Percentiles rank a stretch among this genome's conserved stretches.
Evolutionary conservation across 805 yeast species (phyloP).

Genomic region (Hanseniaspora nectarophila): DNA sequence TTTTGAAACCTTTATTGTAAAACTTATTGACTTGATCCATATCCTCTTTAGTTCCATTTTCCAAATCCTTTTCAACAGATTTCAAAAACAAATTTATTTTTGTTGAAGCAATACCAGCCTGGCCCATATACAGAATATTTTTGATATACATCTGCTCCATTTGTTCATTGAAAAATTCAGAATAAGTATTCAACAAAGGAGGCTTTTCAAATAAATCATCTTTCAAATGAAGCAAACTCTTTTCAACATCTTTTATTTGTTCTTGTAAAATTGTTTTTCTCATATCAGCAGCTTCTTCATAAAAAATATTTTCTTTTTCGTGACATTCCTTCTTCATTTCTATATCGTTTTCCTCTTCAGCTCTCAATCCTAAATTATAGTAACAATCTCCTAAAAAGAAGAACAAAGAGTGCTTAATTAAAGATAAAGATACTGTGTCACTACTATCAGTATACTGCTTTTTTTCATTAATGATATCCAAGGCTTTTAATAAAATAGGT

Average conservation of each 20-base stretch:
- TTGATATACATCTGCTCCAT: slow-evolving; percentile 16
- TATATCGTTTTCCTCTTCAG: slow-evolving; percentile 14
- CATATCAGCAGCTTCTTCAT: slow-evolving; percentile 50
- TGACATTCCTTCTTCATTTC: slow-evolving; percentile 17
- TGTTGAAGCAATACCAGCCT: too few species aligned
- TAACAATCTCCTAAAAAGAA: slow-evolving; percentile 13
- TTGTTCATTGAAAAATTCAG: slow-evolving; percentile 4
- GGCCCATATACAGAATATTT: slow-evolving; percentile 10
- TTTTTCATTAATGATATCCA: slow-evolving; percentile 6
- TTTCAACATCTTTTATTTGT: slow-evolving; percentile 12
- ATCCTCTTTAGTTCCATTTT: slow-evolving; percentile 15
- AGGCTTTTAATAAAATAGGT: slow-evolving; percentile 33
- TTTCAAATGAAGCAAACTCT: slow-evolving; percentile 18
- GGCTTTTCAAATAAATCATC: slow-evolving; percentile 16
- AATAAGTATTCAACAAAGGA: background rate
- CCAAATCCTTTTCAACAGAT: slow-evolving; percentile 20
- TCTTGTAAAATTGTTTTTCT: slow-evolving; percentile 34
- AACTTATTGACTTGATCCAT: background rate
- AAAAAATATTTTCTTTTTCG: slow-evolving; percentile 27
- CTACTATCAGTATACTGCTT: slow-evolving; percentile 19
- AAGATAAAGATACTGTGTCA: slow-evolving; percentile 16
- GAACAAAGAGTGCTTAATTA: background rate
- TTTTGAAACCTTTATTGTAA: background rate
- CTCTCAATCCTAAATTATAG: slow-evolving; percentile 7
- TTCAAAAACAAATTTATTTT: background rate